Evolutionary conservation across 805 yeast species (phyloP), one percentile per base, ranked within the genome.

Genomic region (Kregervanrija pseudodelftensis): DNA sequence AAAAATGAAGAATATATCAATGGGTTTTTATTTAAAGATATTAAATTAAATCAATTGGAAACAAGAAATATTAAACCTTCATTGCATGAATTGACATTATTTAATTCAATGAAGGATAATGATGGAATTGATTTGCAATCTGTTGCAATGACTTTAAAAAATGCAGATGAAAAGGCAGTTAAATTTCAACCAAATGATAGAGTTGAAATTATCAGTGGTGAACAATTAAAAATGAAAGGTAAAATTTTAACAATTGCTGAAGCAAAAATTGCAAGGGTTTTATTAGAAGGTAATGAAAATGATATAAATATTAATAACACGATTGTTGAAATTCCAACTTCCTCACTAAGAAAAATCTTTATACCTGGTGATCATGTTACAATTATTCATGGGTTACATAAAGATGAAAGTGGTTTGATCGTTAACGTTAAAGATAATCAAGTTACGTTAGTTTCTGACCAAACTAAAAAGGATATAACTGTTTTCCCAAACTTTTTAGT

Each of bases 321-420:
- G 11, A 56, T 66, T 54, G 73, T 90, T 52, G 95, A 93, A 48
- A 83, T 90, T 41, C 96, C 97, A 32, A 76, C 83, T 3, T 74
- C 77, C 37, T 82, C 87, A 50, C 71, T 93, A 58, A 79, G 97
- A 60, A 93, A 93, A 62, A 79, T 85, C 44, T 91, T 91, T 65
- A 67, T 75, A 43, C 80, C 87, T 36, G 99, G 99, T 73, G 98
- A 91, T 63, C 97, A 93, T 63, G 96, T 93, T 16, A 82, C 95
- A 46, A 93, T 91, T 31, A 76, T 85, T 34, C 86, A 82, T 59
- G 99, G 99, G 60, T 88, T 85, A 58, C 95, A 87, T 63, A 72
- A 80, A 43, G 96, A 91, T 58, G 96, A 90, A 59, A 88, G 96
- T 33, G 99, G 99, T 68, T 74, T 93, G 68, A 95, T 93, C 41